Conservation (phyloP, 2,329 filamentous ascomycete genomes). For the Pseudopithomyces chartarum region DNA sequence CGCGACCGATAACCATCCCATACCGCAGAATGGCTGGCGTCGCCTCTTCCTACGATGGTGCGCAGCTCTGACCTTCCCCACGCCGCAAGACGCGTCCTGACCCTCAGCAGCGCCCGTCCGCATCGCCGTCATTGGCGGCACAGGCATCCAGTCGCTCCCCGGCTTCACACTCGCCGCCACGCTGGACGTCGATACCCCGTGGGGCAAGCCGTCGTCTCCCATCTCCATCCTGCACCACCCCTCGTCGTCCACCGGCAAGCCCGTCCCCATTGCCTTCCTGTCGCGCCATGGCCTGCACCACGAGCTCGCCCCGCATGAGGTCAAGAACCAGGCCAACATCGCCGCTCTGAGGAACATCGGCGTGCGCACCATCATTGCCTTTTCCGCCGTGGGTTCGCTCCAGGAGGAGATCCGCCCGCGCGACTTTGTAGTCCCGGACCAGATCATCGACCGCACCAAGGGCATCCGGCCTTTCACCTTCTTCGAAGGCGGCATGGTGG, state of each 20-base stretch:
- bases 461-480: slow-evolving; percentile 93
- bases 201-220: slow-evolving; percentile 77
- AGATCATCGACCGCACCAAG: slow-evolving; percentile 97
- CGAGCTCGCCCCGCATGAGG: slow-evolving; percentile 89
- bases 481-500: slow-evolving; percentile 90
- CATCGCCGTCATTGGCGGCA: slow-evolving; percentile 68
- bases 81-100: slow-evolving; percentile 14
- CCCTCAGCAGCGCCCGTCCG: slow-evolving; percentile 50
- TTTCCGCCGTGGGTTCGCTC: slow-evolving; percentile 91
- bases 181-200: slow-evolving; percentile 79
- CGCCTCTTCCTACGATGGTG: slow-evolving; percentile 39
- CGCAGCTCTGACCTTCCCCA: slow-evolving; percentile 10
- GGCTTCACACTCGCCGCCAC: slow-evolving; percentile 84
- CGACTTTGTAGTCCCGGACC: slow-evolving; percentile 95
- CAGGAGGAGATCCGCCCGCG: slow-evolving; percentile 92
- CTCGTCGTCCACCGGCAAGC: slow-evolving; percentile 67
- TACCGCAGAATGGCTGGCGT: slow-evolving; percentile 28
- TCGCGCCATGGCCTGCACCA: slow-evolving; percentile 90
- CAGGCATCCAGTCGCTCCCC: slow-evolving; percentile 84
- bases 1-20: slow-evolving; percentile 10
- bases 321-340: slow-evolving; percentile 94
- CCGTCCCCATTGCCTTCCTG: slow-evolving; percentile 80
- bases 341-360: slow-evolving; percentile 92
- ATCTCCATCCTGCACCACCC: slow-evolving; percentile 90
- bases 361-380: slow-evolving; percentile 89